Evolutionary conservation across 1,284 basidiomycete genomes (phyloP).

Genomic region (Irpex rosettiformis): DNA sequence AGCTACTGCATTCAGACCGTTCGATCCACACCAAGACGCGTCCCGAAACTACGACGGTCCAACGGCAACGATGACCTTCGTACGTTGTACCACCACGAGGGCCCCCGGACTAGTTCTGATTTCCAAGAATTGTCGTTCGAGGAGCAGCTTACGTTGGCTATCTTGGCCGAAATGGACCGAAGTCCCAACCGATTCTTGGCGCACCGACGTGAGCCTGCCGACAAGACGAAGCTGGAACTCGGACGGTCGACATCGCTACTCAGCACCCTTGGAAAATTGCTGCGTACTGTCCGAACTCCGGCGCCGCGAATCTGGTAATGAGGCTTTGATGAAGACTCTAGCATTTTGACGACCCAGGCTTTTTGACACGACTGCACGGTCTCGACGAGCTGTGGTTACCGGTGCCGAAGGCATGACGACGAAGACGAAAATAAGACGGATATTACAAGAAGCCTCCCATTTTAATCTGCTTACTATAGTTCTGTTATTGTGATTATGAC

Average conservation of each 20-base stretch:
- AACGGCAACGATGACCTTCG: neutral
- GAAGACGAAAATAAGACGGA: neutral
- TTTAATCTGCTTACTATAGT: neutral
- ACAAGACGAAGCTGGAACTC: neutral
- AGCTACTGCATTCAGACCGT: too few relatives aligned
- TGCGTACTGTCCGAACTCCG: neutral
- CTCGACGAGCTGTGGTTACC: neutral
- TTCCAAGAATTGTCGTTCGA: constrained; percentile 4
- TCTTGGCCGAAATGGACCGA: constrained; percentile 12
- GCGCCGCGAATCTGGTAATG: neutral
- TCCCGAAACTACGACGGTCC: neutral
- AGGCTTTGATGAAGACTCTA: neutral
- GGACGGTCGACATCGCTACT: neutral
- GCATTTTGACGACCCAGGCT: too few relatives aligned
- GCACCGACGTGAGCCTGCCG: neutral
- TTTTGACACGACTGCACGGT: neutral
- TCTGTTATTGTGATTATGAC: neutral
- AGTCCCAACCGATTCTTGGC: neutral
- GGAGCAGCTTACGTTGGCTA: constrained; percentile 8
- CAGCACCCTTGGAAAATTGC: constrained; percentile 4
- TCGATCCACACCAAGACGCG: neutral
- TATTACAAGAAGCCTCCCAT: neutral
- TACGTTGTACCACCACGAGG: neutral
- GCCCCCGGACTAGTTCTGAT: neutral
- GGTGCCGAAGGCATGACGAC: neutral